Conservation (phyloP, 148 eudicot species). For the Camellia lanceoleosa region DNA sequence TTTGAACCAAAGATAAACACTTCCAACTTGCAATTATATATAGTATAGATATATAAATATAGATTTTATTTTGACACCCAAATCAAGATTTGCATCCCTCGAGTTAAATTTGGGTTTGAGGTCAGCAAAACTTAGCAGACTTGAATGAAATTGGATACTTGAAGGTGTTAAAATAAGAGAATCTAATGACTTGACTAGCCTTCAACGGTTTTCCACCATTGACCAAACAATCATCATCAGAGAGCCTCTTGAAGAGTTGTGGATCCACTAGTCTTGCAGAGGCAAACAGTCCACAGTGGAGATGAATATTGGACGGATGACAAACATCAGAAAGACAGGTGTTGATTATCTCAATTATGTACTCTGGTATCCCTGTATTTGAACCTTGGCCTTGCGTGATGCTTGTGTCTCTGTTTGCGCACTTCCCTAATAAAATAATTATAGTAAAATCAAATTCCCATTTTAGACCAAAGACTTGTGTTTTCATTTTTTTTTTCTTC, state of each 20-base stretch:
- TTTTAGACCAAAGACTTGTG: background rate
- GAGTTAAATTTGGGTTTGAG: background rate
- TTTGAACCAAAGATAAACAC: too few relatives aligned
- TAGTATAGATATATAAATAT: too few relatives aligned
- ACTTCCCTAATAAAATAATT: background rate
- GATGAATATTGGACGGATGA: conserved; percentile 38
- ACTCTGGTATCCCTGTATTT: conserved; percentile 17
- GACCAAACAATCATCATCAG: conserved; percentile 41
- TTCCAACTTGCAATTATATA: too few relatives aligned
- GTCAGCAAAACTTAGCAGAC: conserved; percentile 33
- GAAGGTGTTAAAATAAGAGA: conserved; percentile 42
- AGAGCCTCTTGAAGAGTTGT: conserved; percentile 32
- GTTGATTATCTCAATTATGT: conserved; percentile 36
- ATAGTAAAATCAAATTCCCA: background rate
- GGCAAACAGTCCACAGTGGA: conserved; percentile 51
- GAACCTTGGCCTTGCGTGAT: conserved; percentile 19
- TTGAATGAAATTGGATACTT: conserved; percentile 47
- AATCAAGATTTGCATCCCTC: background rate
- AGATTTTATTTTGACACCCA: too few relatives aligned
- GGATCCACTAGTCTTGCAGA: conserved; percentile 45
- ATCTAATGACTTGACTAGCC: conserved; percentile 30
- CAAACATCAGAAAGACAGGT: conserved; percentile 32
- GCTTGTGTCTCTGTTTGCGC: conserved; percentile 21
- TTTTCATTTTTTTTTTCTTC: too few relatives aligned
- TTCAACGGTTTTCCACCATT: conserved; percentile 36